Evolutionary conservation across 306 rosid species (phyloP).

Genomic region (Malus sylvestris): DNA sequence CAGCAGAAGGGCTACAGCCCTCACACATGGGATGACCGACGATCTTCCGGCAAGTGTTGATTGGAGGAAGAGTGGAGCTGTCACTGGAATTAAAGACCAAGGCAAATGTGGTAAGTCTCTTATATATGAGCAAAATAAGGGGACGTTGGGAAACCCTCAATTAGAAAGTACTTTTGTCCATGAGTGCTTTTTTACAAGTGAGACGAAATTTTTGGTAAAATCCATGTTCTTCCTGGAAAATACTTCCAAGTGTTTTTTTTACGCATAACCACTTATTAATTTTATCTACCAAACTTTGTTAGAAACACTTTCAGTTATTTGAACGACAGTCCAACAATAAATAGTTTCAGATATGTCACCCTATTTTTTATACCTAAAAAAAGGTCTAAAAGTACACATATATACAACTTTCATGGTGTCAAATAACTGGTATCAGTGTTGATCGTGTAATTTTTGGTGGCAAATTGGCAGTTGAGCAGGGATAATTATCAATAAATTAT

Average conservation of each 20-base stretch:
- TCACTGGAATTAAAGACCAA: slow-evolving; percentile 38
- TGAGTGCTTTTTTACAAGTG: background rate
- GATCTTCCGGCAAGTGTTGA: slow-evolving; percentile 28
- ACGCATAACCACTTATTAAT: background rate
- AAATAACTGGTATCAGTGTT: no score
- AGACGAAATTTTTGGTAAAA: background rate
- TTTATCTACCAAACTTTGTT: background rate
- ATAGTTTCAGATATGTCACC: background rate
- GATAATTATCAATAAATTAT: background rate
- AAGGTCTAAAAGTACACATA: background rate
- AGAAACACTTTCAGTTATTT: background rate
- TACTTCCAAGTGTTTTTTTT: background rate
- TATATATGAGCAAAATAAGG: background rate
- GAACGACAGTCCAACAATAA: background rate
- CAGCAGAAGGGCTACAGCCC: background rate
- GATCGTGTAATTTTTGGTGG: no score
- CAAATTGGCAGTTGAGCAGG: background rate
- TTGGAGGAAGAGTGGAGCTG: slow-evolving; percentile 48
- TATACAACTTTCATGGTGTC: background rate
- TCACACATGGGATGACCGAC: slow-evolving; percentile 16
- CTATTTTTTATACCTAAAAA: no score
- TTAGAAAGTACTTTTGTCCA: no score
- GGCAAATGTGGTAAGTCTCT: slow-evolving; percentile 29
- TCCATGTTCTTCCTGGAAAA: background rate
- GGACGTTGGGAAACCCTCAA: background rate